Evolutionary conservation across 768 basidiomycete genomes (phyloP).

Genomic region (Suillus americanus): DNA sequence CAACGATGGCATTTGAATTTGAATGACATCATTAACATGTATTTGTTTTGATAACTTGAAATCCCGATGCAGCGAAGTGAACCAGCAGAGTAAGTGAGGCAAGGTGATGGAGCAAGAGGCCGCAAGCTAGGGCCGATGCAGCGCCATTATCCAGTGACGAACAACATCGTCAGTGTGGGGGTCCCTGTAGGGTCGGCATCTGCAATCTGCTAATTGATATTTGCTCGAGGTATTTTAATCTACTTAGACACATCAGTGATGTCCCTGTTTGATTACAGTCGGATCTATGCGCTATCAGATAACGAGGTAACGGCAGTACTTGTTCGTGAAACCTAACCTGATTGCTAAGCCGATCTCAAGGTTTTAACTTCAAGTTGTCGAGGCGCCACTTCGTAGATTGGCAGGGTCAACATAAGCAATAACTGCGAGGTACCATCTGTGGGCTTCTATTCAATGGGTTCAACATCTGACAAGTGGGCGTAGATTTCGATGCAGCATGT

Average conservation of each 20-base stretch:
- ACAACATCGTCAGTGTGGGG: not conserved
- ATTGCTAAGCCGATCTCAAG: not conserved
- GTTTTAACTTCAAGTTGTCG: not conserved
- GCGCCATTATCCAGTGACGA: not conserved
- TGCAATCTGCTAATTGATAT: not conserved
- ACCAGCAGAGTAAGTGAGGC: not conserved
- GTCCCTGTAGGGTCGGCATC: not conserved
- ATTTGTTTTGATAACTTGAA: not conserved
- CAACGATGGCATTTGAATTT: not conserved
- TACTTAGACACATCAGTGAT: too few relatives aligned
- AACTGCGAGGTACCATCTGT: not conserved
- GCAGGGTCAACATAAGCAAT: not conserved
- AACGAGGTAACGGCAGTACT: not conserved
- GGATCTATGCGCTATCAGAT: not conserved
- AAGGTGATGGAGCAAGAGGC: not conserved
- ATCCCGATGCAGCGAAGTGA: not conserved
- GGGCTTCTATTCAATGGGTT: not conserved
- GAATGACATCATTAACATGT: not conserved
- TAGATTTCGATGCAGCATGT: not conserved
- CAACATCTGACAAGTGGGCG: not conserved
- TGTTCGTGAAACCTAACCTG: not conserved
- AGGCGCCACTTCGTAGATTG: not conserved
- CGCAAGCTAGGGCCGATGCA: not conserved
- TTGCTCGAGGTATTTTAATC: not conserved
- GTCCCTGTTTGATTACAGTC: not conserved